Evolutionary conservation across 1,139 yeast species (phyloP), one percentile per base, ranked within the genome.

Genomic region (Yamadazyma membranifaciens): DNA sequence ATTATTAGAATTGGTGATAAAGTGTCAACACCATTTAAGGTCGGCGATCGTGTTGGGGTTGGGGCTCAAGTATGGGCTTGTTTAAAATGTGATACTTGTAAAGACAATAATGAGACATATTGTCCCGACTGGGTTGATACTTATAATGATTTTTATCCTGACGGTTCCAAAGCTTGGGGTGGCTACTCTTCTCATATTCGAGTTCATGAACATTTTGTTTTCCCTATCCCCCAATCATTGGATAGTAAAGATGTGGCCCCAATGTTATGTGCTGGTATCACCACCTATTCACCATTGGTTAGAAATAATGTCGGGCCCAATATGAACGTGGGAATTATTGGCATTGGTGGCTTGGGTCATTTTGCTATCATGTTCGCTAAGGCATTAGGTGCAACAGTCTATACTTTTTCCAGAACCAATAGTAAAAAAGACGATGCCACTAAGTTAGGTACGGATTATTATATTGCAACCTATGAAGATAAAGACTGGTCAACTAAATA

Each of bases 251-350:
- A 62, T 39, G 78, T 79, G 25, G 84, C 84, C 11, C 85, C 86
- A 20, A 65, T 81, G 57, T 62, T 81, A 65, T 81, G 87, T 63
- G 87, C 82, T 33, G 87, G 87, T 45, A 64, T 79, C 51, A 81
- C 87, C 20, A 78, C 73, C 83, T 80, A 65, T 60, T 68, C 80
- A 5, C 87, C 87, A 28, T 56, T 81, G 46, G 62, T 63, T 36
- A 58, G 71, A 54, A 57, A 62, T 47, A 48, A 63, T 29, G 62
- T 60, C 52, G 41, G 37, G 16, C 56, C 59, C 27, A 67, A 67
- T 12, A 62, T 62, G 43, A 72, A 73, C 42, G 73, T 73, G 44
- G 81, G 78, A 39, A 63, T 75, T 39, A 64, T 70, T 44, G 75
- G 76, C 41, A 73, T 69, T 51, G 76, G 75, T 45, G 75, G 75